phyloP scores from a whole-genome alignment of 441 rosid species.

The Syzygium malaccense region DNA sequence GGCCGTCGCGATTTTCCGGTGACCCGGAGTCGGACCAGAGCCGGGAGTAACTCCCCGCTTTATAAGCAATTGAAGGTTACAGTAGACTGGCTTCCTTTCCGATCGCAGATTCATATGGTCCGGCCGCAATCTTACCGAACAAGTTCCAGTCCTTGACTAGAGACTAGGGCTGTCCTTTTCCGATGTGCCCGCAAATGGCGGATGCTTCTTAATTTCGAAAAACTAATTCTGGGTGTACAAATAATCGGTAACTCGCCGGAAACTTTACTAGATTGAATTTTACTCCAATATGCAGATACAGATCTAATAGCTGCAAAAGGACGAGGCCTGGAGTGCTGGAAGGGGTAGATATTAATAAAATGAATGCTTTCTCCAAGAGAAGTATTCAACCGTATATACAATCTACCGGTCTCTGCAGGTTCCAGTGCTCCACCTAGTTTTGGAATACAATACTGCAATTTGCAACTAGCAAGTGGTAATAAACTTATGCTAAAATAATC shows the following conservation, averaged over 20 bases:
- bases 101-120: not conserved
- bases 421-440: not conserved
- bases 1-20: too few species aligned
- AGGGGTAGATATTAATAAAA: not conserved
- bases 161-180: not conserved
- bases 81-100: not conserved
- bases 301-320: not conserved
- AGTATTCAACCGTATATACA: not conserved
- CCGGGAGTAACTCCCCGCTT: not conserved
- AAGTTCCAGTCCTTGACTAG: not conserved
- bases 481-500: too few species aligned
- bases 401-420: too few species aligned
- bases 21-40: too few species aligned
- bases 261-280: not conserved
- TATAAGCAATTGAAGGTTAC: not conserved
- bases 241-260: not conserved
- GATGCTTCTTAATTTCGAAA: not conserved
- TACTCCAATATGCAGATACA: not conserved
- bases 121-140: accelerated
- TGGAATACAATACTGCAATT: not conserved
- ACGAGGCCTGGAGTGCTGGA: not conserved
- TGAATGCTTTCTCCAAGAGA: not conserved
- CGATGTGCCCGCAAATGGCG: accelerated
- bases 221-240: accelerated
- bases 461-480: not conserved